A percentile compares a stretch with the other conserved stretches of the same genome.
Conservation (phyloP, 2,329 filamentous ascomycete species). For the Bretziella fagacearum region DNA sequence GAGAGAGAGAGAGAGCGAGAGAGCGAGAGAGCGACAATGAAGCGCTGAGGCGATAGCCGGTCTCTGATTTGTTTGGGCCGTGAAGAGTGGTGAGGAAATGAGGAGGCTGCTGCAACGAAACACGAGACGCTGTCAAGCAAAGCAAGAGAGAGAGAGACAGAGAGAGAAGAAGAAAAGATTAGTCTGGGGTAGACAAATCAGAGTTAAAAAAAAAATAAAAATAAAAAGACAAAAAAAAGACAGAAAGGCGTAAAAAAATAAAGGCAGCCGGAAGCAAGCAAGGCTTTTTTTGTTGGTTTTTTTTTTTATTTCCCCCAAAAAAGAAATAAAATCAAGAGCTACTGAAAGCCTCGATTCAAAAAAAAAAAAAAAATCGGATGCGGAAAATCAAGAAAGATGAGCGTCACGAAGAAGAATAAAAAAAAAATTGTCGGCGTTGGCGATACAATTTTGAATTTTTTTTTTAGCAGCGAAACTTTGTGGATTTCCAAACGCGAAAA, state of each 20-base stretch:
- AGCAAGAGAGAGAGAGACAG: neutral
- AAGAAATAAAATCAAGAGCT: constrained; percentile 12
- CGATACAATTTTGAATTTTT: neutral
- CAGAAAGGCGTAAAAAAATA: too few relatives aligned
- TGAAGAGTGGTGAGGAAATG: neutral
- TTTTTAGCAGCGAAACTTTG: neutral
- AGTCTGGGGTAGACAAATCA: neutral
- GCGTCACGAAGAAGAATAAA: neutral
- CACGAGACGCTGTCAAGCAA: constrained; percentile 3
- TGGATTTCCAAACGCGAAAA: constrained; percentile 4
- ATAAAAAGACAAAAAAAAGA: constrained; percentile 4
- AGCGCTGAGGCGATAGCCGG: neutral
- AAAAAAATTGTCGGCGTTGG: neutral
- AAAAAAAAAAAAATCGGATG: neutral
- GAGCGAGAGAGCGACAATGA: constrained; percentile 5
- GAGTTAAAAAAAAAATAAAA: neutral
- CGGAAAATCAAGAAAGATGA: constrained; percentile 6
- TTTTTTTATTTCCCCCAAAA: neutral
- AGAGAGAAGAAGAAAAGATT: neutral
- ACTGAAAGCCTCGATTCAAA: constrained; percentile 13
- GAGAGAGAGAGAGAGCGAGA: neutral
- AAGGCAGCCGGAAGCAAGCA: too few relatives aligned
- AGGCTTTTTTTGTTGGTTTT: neutral
- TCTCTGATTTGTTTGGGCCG: constrained; percentile 6
- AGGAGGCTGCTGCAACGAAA: constrained; percentile 11